These are phyloP conservation scores for Gynochthodes officinalis DNA, from an alignment of 257 asterid species.

Conservation along the genomic window DNA sequence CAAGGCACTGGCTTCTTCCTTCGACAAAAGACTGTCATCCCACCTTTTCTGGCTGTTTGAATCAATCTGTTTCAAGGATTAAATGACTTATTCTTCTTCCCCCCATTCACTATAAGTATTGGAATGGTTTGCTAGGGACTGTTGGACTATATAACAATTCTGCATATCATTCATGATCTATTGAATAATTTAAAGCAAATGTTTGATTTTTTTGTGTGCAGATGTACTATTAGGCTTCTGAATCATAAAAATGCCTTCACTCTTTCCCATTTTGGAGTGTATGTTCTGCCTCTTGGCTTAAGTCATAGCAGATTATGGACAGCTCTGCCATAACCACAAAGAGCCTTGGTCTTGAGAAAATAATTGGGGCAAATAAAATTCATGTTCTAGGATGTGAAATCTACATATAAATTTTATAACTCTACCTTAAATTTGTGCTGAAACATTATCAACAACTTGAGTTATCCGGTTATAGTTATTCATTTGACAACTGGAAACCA, in stretches of 20 bases:
- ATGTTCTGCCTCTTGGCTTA: background rate
- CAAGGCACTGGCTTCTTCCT: slow-evolving; percentile 51
- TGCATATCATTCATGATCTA: background rate
- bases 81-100: too few relatives aligned
- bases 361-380: background rate
- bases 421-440: background rate
- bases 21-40: slow-evolving; percentile 68
- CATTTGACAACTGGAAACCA: background rate
- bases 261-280: background rate
- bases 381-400: background rate
- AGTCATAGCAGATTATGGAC: background rate
- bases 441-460: background rate
- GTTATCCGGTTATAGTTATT: background rate
- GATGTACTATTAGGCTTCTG: background rate
- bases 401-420: background rate
- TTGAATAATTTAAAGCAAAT: too few relatives aligned
- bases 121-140: too few relatives aligned
- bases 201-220: background rate
- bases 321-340: background rate
- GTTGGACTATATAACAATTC: too few relatives aligned
- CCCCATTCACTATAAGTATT: too few relatives aligned
- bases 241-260: background rate
- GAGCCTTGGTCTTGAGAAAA: background rate
- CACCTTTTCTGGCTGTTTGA: slow-evolving; percentile 73
- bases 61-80: slow-evolving; percentile 47